Conservation (phyloP, 2,329 filamentous ascomycete species). For the Coniochaeta sp. region DNA sequence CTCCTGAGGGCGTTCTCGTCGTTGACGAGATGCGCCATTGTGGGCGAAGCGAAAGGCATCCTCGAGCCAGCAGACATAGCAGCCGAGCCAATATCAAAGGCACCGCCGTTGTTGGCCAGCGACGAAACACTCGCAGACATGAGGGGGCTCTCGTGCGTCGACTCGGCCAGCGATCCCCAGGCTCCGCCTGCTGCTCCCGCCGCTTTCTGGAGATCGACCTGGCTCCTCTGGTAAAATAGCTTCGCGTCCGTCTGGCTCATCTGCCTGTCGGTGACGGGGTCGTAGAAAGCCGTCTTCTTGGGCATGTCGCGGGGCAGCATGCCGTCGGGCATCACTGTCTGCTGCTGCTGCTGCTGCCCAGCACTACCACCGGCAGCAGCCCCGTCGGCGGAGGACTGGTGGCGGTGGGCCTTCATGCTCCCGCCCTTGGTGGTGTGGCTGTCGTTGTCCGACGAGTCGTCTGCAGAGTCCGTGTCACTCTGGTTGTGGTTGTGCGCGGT, state of each 20-base stretch:
- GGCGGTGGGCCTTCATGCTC: constrained; percentile 2
- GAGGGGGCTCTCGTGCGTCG: constrained; percentile 39
- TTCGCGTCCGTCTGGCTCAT: constrained; percentile 94
- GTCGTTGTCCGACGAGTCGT: constrained; percentile 13
- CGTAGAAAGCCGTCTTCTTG: constrained; percentile 79
- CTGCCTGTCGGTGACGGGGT: constrained; percentile 87
- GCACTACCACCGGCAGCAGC: background rate
- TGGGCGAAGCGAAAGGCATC: background rate
- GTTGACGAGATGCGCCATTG: background rate
- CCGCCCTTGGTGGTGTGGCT: constrained; percentile 2
- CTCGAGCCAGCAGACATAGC: background rate
- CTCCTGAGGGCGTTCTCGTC: constrained; percentile 8
- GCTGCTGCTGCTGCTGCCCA: no score
- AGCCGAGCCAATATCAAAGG: constrained; percentile 8
- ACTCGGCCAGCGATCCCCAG: constrained; percentile 31
- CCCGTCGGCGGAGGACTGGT: background rate
- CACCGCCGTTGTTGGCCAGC: constrained; percentile 9
- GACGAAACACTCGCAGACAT: constrained; percentile 17
- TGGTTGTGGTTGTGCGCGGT: constrained; percentile 19
- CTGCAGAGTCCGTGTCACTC: constrained; percentile 24
- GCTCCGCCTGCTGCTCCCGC: constrained; percentile 23
- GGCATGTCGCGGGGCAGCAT: constrained; percentile 56
- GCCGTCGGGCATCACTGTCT: constrained; percentile 36
- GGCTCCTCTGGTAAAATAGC: constrained; percentile 88
- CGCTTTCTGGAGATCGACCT: constrained; percentile 47